Base-by-base conservation (phyloP, 495 filamentous ascomycete genomes). In the Niebla homalea region DNA sequence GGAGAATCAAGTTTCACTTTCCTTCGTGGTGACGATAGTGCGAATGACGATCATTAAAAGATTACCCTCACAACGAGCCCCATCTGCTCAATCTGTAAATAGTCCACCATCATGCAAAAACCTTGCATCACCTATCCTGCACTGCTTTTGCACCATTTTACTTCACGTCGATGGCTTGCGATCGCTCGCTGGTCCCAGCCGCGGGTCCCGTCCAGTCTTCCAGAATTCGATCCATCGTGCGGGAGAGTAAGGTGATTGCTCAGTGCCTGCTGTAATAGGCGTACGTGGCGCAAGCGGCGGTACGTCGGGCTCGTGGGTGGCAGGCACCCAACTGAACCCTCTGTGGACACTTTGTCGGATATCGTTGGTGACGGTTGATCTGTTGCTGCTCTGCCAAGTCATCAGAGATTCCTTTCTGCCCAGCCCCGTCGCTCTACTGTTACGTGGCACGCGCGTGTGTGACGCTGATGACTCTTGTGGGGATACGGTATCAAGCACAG, bases 251-350 rank as follows among this genome's bases (percentile, higher is more conserved):
- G 47, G 47, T 21, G 47, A 40, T 26, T 22, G 36, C 36, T 49
- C 36, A 6, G 36, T 36, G 45, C 20, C 16, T 21, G 16, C 32
- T 11, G 39, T 22, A 18, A 22, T 12, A 1, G 36, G 21, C 18
- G 36, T 49, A 5, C 36, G 47, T 39, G 51, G 51, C 35, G 26
- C 35, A 14, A 37, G 42, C 21, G 35, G 19, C 21, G 14, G 3
- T 21, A 36, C 36, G 32, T 16, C 36, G 21, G 38, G 35, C 8
- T 37, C 32, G 16, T 25, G 26, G 36, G 20, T 22, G 12, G 22
- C 36, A 19, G 29, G 43, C n/a, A 47, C 23, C 51, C 51, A 53
- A 44, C 51, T 53, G 51, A 53, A 53, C 14, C 44, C 15, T 11
- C 51, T 36, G 20, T 45, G 45, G 16, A 47, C 36, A 39, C 36